A percentile compares a stretch with the other conserved stretches of the same genome.
Conservation (phyloP, 495 filamentous ascomycete species). For the Daldinia grandis region DNA sequence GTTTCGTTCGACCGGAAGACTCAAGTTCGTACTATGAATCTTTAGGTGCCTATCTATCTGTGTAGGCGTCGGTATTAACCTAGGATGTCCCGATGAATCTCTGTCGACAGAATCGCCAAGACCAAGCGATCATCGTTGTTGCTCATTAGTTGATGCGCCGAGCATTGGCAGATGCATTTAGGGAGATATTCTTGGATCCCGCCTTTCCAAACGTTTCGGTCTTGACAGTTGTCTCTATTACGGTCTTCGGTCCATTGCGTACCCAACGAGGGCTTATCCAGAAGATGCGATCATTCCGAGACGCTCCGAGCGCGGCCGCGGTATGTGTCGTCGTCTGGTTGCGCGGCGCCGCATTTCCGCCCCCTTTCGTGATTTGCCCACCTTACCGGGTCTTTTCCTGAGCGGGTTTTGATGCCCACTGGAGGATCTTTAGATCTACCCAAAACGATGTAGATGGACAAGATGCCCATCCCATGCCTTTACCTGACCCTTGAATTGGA, state of each 20-base stretch:
- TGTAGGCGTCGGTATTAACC: not conserved
- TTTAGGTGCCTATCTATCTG: too few species aligned
- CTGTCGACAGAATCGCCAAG: slow-evolving; percentile 29
- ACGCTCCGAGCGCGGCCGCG: slow-evolving; percentile 25
- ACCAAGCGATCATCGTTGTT: slow-evolving; percentile 30
- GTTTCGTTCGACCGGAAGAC: not conserved
- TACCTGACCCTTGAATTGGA: slow-evolving; percentile 26
- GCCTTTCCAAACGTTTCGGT: slow-evolving; percentile 10
- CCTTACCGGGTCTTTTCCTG: slow-evolving; percentile 8
- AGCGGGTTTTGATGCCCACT: slow-evolving; percentile 18
- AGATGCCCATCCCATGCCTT: too few species aligned
- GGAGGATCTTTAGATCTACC: slow-evolving; percentile 33
- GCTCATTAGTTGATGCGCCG: slow-evolving; percentile 29
- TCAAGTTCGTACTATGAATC: slow-evolving; percentile 17
- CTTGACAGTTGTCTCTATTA: slow-evolving; percentile 29
- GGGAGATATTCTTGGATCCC: slow-evolving; percentile 29
- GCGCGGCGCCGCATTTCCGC: slow-evolving; percentile 32
- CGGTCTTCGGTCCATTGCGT: slow-evolving; percentile 23
- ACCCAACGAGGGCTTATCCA: slow-evolving; percentile 23
- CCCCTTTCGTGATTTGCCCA: slow-evolving; percentile 27
- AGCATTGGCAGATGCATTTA: slow-evolving; percentile 37
- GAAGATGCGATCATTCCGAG: slow-evolving; percentile 30
- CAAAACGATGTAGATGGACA: slow-evolving; percentile 11
- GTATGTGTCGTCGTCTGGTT: slow-evolving; percentile 36
- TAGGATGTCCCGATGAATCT: slow-evolving; percentile 28